Conservation (phyloP, 305 asterid species). For the Plantago coronopus region DNA sequence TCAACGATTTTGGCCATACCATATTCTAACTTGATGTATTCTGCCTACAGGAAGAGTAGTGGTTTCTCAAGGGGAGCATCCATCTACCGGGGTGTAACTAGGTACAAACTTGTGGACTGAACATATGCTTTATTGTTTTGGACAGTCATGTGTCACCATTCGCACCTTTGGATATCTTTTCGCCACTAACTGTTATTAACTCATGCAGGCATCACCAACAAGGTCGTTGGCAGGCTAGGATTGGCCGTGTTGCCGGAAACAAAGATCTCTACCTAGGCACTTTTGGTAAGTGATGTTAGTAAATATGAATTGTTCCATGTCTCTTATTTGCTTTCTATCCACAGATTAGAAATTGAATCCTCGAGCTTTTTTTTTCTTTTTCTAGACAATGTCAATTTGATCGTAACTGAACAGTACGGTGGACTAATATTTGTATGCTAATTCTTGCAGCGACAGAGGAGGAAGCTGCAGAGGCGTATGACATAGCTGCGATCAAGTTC, state of each 20-base stretch:
- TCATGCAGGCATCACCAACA: conserved; percentile 90
- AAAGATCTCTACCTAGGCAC: conserved; percentile 94
- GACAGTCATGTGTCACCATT: background rate
- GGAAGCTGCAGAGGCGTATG: conserved; percentile 99
- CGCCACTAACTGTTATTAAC: background rate
- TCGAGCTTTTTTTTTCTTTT: no score
- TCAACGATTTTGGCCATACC: background rate
- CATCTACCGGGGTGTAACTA: conserved; percentile 81
- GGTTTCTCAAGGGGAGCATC: conserved; percentile 98
- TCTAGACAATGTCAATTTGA: no score
- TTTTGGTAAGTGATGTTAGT: conserved; percentile 43
- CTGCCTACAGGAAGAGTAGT: conserved; percentile 62
- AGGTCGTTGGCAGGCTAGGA: conserved; percentile 99
- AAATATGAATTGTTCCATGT: background rate
- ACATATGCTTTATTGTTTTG: no score
- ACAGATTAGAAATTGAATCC: no score
- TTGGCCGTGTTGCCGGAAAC: conserved; percentile 95
- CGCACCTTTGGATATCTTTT: background rate
- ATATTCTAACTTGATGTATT: conserved; percentile 1
- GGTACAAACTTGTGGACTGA: conserved; percentile 42
- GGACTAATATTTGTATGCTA: background rate
- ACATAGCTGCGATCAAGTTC: conserved; percentile 95
- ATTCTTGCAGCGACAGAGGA: conserved; percentile 76
- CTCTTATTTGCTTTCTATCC: background rate
- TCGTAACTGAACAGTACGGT: no score